Evolutionary conservation across 192 early-diverging fungal species (phyloP).

Genomic region (Kickxella alabastrina): DNA sequence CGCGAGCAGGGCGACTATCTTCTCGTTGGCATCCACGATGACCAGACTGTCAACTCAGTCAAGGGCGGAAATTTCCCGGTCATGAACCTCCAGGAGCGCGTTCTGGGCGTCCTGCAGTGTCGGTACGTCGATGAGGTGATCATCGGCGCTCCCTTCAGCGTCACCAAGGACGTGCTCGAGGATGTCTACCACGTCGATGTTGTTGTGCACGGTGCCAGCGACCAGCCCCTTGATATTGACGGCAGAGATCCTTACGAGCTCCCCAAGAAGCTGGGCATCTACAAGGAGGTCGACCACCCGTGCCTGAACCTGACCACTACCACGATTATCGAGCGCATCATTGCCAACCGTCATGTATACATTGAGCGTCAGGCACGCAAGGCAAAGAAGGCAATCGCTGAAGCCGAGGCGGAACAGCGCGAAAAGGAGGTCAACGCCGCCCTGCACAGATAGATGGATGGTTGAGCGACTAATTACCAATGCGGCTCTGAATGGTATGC

Average conservation of each 20-base stretch:
- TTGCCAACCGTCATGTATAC: conserved; percentile 78
- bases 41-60: conserved; percentile 82
- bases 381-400: conserved; percentile 63
- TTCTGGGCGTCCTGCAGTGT: conserved; percentile 87
- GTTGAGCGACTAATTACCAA: too few species aligned
- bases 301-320: conserved; percentile 75
- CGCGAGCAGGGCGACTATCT: conserved; percentile 83
- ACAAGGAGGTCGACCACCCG: conserved; percentile 74
- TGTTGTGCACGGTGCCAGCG: conserved; percentile 73
- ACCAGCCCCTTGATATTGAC: conserved; percentile 63
- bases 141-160: conserved; percentile 86
- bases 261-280: conserved; percentile 76
- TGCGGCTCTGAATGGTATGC: too few species aligned
- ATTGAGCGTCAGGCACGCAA: conserved; percentile 74
- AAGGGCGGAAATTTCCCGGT: conserved; percentile 87
- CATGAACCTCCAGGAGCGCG: conserved; percentile 95
- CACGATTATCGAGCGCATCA: conserved; percentile 84
- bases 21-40: conserved; percentile 91
- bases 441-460: background rate
- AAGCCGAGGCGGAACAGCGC: conserved; percentile 59
- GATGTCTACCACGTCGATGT: conserved; percentile 82
- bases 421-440: conserved; percentile 55
- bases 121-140: conserved; percentile 93
- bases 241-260: conserved; percentile 82
- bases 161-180: conserved; percentile 79